Evolutionary conservation across 768 basidiomycete genomes (phyloP).

Genomic region (Kwoniella dejecticola): DNA sequence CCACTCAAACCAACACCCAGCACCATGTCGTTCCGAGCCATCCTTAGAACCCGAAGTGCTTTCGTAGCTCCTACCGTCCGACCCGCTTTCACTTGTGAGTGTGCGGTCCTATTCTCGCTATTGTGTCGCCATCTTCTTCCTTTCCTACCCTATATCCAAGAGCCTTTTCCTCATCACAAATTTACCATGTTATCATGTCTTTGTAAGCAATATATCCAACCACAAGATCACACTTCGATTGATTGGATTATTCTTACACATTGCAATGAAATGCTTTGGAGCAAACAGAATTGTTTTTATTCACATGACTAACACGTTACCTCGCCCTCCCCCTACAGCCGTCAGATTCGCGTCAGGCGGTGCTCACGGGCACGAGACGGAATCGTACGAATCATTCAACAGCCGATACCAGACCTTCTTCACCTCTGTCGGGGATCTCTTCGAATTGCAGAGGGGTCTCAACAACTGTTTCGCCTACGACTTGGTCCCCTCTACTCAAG

Average conservation of each 20-base stretch:
- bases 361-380: constrained; percentile 72
- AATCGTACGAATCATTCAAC: constrained; percentile 92
- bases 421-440: constrained; percentile 87
- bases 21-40: constrained; percentile 20
- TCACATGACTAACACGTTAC: no score
- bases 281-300: no score
- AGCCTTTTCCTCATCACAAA: no score
- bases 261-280: no score
- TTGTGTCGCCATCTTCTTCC: background rate
- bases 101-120: background rate
- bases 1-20: constrained; percentile 18
- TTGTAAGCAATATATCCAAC: no score
- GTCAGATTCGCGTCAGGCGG: constrained; percentile 48
- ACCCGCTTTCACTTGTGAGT: constrained; percentile 35
- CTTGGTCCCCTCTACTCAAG: constrained; percentile 56
- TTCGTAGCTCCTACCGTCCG: constrained; percentile 16
- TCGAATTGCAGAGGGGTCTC: constrained; percentile 96
- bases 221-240: no score
- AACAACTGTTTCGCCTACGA: constrained; percentile 99
- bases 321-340: no score
- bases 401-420: constrained; percentile 93
- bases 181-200: no score
- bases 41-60: constrained; percentile 29
- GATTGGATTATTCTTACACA: no score
- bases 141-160: no score